Evolutionary conservation across 139 green algal species (phyloP), one percentile per base, ranked within the genome.

Genomic region (Trebouxia sp.): DNA sequence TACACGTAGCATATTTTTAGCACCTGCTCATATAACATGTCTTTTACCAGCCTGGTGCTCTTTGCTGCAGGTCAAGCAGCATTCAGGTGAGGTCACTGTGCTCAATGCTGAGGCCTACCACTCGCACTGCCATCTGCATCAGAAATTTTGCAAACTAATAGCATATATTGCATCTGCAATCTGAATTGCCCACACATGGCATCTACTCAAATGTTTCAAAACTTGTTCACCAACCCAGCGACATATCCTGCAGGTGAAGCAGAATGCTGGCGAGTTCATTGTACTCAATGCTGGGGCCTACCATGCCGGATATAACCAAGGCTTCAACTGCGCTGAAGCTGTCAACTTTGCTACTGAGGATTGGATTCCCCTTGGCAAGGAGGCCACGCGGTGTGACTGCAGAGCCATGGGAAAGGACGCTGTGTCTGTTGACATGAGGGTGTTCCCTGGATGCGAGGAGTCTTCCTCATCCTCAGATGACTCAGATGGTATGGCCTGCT

Each of bases 271-370:
- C 11, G 91, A 97, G 82, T 97, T 96, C 72, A 83, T 97, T 7
- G 90, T 97, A 55, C 90, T 92, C 53, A 95, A 91, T 82, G 88
- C 93, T 12, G 90, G 90, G 69, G 82, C 86, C 42, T 88, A 88
- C 81, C 78, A 89, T 66, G 78, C 85, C 11, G 92, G 92, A 15
- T 95, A 91, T 85, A 95, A 95, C 76, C 80, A 87, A 50, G 92
- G 92, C 9, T 95, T 93, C 85, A 95, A 95, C 85, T 94, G 90
- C 70, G 91, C 91, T 24, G 92, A 95, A 87, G 90, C 89, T 11
- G 87, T 92, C 43, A 95, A 95, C 82, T 95, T 96, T 85, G 92
- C 90, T 14, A 84, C 89, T 47, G 62, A 79, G 37, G 67, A 89
- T 37, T 95, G 91, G 91, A 48, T 95, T 41, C 48, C 85, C 30